Conservation (phyloP, 805 yeast species). For the Huiozyma sinensis region DNA sequence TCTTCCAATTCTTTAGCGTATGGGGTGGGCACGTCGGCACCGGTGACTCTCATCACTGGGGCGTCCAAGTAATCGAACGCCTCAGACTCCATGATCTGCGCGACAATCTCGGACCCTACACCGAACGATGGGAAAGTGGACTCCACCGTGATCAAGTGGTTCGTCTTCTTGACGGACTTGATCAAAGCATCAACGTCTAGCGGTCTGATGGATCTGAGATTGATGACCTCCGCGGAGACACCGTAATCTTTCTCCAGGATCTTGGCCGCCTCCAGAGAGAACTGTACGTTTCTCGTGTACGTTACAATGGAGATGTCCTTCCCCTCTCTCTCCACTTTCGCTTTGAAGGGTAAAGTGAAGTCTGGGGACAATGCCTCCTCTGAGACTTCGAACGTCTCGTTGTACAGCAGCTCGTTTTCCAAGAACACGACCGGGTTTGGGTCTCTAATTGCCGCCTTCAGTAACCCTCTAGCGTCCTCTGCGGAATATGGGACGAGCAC, state of each 20-base stretch:
- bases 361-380: conserved; percentile 86
- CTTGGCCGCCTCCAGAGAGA: conserved; percentile 86
- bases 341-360: conserved; percentile 83
- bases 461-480: conserved; percentile 90
- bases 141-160: conserved; percentile 92
- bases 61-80: conserved; percentile 98
- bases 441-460: conserved; percentile 95
- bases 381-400: conserved; percentile 79
- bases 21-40: conserved; percentile 99
- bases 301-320: conserved; percentile 80
- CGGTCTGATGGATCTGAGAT: conserved; percentile 95
- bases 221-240: conserved; percentile 85
- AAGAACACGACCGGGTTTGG: conserved; percentile 95
- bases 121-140: conserved; percentile 98
- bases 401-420: conserved; percentile 92
- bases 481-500: conserved; percentile 92
- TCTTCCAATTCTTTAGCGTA: conserved; percentile 93
- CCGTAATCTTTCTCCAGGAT: conserved; percentile 72
- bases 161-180: conserved; percentile 88
- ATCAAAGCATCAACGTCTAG: conserved; percentile 80
- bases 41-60: conserved; percentile 96
- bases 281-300: conserved; percentile 83
- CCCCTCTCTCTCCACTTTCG: conserved; percentile 92
- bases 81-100: conserved; percentile 96
- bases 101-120: conserved; percentile 96